These are phyloP conservation scores for Hypoxylon sp. DNA, from an alignment of 2,329 filamentous ascomycete species.

Conservation along the genomic window DNA sequence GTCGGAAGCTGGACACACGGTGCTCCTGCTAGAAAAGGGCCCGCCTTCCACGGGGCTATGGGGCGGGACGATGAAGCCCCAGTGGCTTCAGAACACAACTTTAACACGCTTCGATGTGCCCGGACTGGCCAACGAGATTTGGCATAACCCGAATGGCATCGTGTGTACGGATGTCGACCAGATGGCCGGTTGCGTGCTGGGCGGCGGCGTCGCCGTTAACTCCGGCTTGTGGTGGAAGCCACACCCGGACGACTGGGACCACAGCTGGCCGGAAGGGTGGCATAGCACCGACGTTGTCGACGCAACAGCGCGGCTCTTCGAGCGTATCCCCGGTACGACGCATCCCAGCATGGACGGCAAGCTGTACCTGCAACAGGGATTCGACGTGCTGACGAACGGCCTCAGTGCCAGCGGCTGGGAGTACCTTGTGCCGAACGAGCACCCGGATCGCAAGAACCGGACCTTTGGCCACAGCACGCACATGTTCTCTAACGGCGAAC, in stretches of 20 bases:
- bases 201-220: constrained; percentile 75
- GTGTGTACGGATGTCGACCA: constrained; percentile 76
- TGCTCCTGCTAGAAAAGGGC: constrained; percentile 72
- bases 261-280: constrained; percentile 80
- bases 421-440: constrained; percentile 70
- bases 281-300: constrained; percentile 72
- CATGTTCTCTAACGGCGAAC: constrained; percentile 76
- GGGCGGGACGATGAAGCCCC: constrained; percentile 70
- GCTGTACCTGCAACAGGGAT: constrained; percentile 76
- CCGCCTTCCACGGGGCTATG: constrained; percentile 73
- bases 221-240: constrained; percentile 77
- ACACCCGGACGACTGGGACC: constrained; percentile 75
- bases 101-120: constrained; percentile 79
- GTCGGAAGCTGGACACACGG: constrained; percentile 72
- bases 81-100: constrained; percentile 72
- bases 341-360: constrained; percentile 75
- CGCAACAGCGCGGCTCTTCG: constrained; percentile 74
- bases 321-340: constrained; percentile 77
- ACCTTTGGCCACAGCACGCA: constrained; percentile 74
- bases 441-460: constrained; percentile 74
- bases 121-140: constrained; percentile 78
- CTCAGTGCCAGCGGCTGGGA: constrained; percentile 73
- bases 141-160: constrained; percentile 71
- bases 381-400: constrained; percentile 72
- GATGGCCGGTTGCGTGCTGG: constrained; percentile 78